Evolutionary conservation across 2,329 filamentous ascomycete species (phyloP).

Genomic region (Calonectria multiphialidica): DNA sequence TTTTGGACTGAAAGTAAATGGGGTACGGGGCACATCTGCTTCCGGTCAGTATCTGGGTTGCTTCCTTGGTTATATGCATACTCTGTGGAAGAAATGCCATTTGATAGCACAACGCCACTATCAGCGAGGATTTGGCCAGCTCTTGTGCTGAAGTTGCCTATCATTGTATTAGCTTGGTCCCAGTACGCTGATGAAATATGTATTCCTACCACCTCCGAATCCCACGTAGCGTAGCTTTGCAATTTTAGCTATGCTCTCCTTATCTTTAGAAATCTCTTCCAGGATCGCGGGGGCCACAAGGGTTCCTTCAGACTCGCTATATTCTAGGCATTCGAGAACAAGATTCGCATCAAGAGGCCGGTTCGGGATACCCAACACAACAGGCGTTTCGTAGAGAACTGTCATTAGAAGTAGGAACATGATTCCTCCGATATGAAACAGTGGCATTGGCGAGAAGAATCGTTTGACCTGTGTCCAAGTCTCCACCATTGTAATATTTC

Average conservation of each 20-base stretch:
- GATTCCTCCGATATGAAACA: slow-evolving; percentile 38
- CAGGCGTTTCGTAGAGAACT: slow-evolving; percentile 22
- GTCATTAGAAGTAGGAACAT: slow-evolving; percentile 20
- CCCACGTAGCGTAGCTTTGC: slow-evolving; percentile 48
- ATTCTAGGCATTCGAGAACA: slow-evolving; percentile 46
- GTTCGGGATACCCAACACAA: slow-evolving; percentile 47
- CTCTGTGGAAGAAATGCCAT: slow-evolving; percentile 58
- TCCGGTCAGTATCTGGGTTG: background rate
- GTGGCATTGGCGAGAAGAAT: slow-evolving; percentile 34
- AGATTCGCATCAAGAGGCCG: slow-evolving; percentile 51
- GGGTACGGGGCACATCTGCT: slow-evolving; percentile 51
- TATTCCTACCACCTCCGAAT: slow-evolving; percentile 54
- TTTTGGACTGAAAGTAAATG: slow-evolving; percentile 48
- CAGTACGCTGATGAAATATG: background rate
- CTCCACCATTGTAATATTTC: background rate
- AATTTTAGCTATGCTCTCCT: slow-evolving; percentile 46
- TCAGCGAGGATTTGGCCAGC: slow-evolving; percentile 53
- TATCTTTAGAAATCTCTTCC: slow-evolving; percentile 55
- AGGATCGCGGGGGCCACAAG: slow-evolving; percentile 55
- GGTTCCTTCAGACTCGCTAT: slow-evolving; percentile 42
- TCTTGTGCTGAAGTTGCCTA: slow-evolving; percentile 52
- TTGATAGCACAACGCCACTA: slow-evolving; percentile 49
- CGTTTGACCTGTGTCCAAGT: background rate
- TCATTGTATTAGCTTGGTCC: background rate
- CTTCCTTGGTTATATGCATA: slow-evolving; percentile 36